Conservation (phyloP, 164 flowering plant genomes). For the Stephania japonica region DNA sequence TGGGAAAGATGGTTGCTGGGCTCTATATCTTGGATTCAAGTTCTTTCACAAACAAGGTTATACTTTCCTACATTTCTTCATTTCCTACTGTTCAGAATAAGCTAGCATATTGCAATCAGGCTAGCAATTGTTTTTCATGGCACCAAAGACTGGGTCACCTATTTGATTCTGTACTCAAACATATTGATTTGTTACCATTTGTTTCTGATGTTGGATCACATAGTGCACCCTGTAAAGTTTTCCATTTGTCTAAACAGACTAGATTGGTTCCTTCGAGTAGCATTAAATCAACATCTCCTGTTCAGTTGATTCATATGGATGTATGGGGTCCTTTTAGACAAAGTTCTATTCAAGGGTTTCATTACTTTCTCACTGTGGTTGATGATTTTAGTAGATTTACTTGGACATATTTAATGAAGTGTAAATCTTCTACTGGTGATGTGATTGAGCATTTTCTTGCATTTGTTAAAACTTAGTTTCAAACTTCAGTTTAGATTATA, state of each 20-base stretch:
- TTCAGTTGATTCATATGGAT: background rate
- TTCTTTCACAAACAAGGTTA: too few relatives aligned
- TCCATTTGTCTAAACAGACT: background rate
- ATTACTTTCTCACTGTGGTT: background rate
- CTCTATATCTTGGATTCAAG: too few relatives aligned
- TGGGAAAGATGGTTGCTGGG: too few relatives aligned
- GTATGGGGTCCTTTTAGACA: background rate
- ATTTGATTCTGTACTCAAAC: background rate
- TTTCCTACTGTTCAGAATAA: too few relatives aligned
- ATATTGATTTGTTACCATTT: background rate
- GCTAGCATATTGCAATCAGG: too few relatives aligned
- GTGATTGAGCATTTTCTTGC: background rate
- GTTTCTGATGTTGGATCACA: background rate
- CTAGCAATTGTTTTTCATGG: background rate
- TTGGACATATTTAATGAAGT: background rate
- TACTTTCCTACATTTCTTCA: too few relatives aligned
- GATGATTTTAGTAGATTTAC: constrained; percentile 3
- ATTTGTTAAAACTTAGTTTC: background rate
- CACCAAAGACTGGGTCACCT: background rate
- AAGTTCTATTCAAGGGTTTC: background rate
- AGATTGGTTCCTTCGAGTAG: background rate
- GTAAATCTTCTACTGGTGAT: background rate
- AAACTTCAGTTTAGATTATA: background rate
- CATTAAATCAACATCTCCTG: background rate
- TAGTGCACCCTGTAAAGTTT: background rate